Percentiles rank a stretch among this genome's conserved stretches.
These are phyloP conservation scores for Cercophora samala DNA, from an alignment of 495 filamentous ascomycete genomes.

Conservation along the genomic window DNA sequence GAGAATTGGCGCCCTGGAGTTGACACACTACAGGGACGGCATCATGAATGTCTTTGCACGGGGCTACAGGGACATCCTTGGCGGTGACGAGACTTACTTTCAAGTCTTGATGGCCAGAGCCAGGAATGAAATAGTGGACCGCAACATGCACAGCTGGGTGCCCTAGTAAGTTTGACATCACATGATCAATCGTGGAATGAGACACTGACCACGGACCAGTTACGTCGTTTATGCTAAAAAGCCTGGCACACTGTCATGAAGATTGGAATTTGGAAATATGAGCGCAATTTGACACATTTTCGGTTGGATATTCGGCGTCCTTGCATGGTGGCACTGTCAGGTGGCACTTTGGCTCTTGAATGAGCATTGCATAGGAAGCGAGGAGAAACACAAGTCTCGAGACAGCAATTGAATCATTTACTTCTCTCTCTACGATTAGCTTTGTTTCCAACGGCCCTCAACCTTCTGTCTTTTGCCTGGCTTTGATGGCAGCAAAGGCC, in stretches of 20 bases:
- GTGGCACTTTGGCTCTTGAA: neutral
- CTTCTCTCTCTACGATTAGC: too few species aligned
- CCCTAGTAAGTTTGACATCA: slow-evolving; percentile 8
- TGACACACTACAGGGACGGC: slow-evolving; percentile 20
- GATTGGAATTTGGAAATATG: neutral
- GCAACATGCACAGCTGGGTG: slow-evolving; percentile 19
- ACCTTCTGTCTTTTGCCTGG: neutral
- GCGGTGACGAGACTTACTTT: slow-evolving; percentile 16
- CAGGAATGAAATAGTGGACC: slow-evolving; percentile 10
- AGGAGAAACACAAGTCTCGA: too few species aligned
- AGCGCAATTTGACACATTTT: neutral
- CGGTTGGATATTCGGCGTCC: neutral
- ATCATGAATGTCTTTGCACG: slow-evolving; percentile 19
- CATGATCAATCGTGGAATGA: neutral
- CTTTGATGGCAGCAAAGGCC: neutral
- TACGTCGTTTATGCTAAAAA: slow-evolving; percentile 2
- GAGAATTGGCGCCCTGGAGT: slow-evolving; percentile 46
- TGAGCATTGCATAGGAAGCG: neutral
- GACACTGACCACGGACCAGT: neutral
- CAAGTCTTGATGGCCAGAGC: slow-evolving; percentile 18
- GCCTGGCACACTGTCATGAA: neutral
- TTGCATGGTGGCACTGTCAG: neutral
- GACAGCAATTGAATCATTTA: too few species aligned
- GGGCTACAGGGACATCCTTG: slow-evolving; percentile 15
- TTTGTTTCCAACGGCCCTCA: neutral